Conservation (phyloP, 371 early-diverging fungal genomes). For the Mucor saturninus region DNA sequence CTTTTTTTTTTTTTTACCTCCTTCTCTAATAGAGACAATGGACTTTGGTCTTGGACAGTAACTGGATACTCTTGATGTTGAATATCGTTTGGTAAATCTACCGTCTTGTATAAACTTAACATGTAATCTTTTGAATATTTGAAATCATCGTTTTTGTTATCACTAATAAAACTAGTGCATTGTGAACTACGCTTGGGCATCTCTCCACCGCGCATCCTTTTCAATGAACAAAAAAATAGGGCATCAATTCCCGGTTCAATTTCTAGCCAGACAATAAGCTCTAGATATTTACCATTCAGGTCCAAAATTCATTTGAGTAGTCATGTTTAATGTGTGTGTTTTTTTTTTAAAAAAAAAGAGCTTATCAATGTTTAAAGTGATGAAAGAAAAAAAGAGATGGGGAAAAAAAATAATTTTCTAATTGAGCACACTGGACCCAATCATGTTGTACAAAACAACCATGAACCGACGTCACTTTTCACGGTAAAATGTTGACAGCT, state of each 20-base stretch:
- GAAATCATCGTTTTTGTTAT: constrained; percentile 29
- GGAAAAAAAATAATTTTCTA: neutral
- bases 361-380: neutral
- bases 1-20: neutral
- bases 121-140: constrained; percentile 70
- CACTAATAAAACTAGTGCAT: neutral
- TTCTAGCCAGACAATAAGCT: too few species aligned
- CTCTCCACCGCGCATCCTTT: constrained; percentile 10
- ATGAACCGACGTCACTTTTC: constrained; percentile 4
- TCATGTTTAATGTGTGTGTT: neutral
- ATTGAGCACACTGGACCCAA: neutral
- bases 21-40: neutral
- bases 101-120: constrained; percentile 62
- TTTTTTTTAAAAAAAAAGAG: neutral
- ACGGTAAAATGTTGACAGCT: constrained; percentile 35
- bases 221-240: neutral
- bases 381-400: constrained; percentile 6
- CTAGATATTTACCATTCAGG: constrained; percentile 15
- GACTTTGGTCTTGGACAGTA: neutral
- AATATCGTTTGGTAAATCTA: constrained; percentile 12
- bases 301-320: constrained; percentile 21
- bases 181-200: neutral
- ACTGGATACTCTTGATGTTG: constrained; percentile 1
- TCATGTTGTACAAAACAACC: constrained; percentile 7
- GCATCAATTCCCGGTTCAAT: neutral